Percentiles rank a stretch among this genome's conserved stretches.
Evolutionary conservation across 352 stramenopile genomes (phyloP).

Genomic region (Phytophthora parvispora): DNA sequence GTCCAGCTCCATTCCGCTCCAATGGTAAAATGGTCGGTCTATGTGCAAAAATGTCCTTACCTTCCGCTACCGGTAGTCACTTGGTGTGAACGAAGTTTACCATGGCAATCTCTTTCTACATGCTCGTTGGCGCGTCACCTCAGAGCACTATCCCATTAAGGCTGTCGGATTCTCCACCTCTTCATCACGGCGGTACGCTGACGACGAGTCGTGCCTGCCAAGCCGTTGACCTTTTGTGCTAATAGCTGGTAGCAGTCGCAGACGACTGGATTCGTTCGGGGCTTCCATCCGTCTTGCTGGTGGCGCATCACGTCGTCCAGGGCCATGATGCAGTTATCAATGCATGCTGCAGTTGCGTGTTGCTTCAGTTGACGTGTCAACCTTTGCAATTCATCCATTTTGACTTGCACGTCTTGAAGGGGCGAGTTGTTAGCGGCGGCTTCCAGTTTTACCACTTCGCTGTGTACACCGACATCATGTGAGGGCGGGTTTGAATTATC

Average conservation of each 20-base stretch:
- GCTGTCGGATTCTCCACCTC: background rate
- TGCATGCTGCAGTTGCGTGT: background rate
- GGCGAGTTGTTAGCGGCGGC: background rate
- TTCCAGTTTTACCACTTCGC: background rate
- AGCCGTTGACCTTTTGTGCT: background rate
- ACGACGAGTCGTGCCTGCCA: background rate
- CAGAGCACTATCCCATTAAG: background rate
- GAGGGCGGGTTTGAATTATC: too few species aligned
- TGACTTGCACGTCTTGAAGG: background rate
- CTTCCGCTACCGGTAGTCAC: too few species aligned
- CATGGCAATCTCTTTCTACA: too few species aligned
- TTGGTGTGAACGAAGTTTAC: too few species aligned
- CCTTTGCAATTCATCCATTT: background rate
- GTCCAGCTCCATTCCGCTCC: too few species aligned
- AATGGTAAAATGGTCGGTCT: too few species aligned
- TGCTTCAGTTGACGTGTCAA: background rate
- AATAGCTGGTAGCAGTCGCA: background rate
- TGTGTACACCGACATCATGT: background rate
- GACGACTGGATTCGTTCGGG: background rate
- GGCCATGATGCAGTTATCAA: background rate
- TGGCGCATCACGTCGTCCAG: background rate
- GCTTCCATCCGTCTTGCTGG: background rate
- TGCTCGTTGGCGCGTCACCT: background rate
- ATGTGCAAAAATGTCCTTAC: too few species aligned
- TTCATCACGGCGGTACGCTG: background rate